Base-by-base conservation (phyloP, 257 asterid species). In the Haberlea rhodopensis region DNA sequence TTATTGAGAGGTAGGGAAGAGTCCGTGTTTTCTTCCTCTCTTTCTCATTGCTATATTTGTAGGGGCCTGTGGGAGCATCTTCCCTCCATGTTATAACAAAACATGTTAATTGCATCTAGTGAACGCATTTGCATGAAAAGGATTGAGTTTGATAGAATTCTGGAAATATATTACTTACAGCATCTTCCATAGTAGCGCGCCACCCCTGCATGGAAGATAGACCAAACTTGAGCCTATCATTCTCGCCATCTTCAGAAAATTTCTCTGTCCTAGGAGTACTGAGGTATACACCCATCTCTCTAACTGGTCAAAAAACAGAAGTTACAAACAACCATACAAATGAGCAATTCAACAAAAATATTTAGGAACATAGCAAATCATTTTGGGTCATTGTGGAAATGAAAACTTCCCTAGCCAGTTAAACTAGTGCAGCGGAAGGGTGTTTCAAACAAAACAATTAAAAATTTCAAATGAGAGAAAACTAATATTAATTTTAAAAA, bases 171-270 rank as follows among this genome's bases (percentile, higher is more conserved):
- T 24, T 63, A 78, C 96, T 83, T 68, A 91, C 98, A 53, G 96
- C 96, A 82, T 91, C 98, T 82, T 91, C 98, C 98, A 91, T 91
- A 19, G 96, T 79, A 63, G 98, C 87, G 58, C 96, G 98, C 98
- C 98, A 91, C 69, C 98, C 98, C 80, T 91, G 98, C 98, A 91
- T 91, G 37, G 95, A 85, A 65, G 96, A 91, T 69, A 85, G 63
- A 18, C 96, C 98, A 75, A 68, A 91, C 49, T 87, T 77, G 69
- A 91, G 84, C 79, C 86, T 82, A 69, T 23, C 54, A 63, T 82
- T 89, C 75, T 77, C 89, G 3, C 95, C 96, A 73, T 91, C 95
- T 71, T 91, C 95, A 6, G 98, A 91, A 27, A 81, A 65, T 61
- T 91, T 89, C 57, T 91, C 98, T 3, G 96, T 91, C 73, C 88